phyloP scores from a whole-genome alignment of 2,329 filamentous ascomycete genomes.

The Aspergillus oerlinghausenensis region DNA sequence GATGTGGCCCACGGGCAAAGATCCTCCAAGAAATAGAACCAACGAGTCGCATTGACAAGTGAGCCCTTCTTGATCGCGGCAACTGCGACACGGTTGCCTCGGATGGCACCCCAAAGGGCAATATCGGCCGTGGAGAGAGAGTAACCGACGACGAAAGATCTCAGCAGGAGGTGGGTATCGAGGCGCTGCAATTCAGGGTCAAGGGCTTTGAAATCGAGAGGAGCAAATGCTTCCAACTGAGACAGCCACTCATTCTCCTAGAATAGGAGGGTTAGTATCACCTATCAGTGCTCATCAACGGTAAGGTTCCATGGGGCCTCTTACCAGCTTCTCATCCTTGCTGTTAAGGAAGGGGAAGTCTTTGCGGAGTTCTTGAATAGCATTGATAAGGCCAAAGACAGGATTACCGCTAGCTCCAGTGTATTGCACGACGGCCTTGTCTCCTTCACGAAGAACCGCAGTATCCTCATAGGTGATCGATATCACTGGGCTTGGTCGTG shows the following conservation, averaged over 20 bases:
- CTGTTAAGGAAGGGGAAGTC: slow-evolving; percentile 34
- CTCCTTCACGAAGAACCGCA: slow-evolving; percentile 28
- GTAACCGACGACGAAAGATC: slow-evolving; percentile 83
- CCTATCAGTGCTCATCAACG: not conserved
- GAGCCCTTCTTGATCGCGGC: slow-evolving; percentile 74
- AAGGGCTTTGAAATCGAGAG: slow-evolving; percentile 75
- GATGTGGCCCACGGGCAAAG: slow-evolving; percentile 70
- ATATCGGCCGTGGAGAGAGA: slow-evolving; percentile 70
- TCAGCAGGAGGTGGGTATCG: slow-evolving; percentile 80
- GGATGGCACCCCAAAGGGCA: slow-evolving; percentile 76
- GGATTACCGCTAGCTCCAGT: slow-evolving; percentile 23
- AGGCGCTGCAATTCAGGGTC: slow-evolving; percentile 70
- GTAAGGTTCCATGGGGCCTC: slow-evolving; percentile 2
- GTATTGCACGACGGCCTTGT: slow-evolving; percentile 33
- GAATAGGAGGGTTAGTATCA: slow-evolving; percentile 3
- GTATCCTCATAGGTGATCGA: slow-evolving; percentile 37
- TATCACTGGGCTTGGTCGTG: slow-evolving; percentile 31
- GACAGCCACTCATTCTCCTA: slow-evolving; percentile 53
- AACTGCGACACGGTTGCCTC: slow-evolving; percentile 77
- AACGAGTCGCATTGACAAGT: slow-evolving; percentile 72
- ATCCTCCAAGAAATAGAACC: slow-evolving; percentile 83
- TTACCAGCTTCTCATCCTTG: slow-evolving; percentile 35
- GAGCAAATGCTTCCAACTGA: slow-evolving; percentile 48
- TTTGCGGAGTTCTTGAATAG: slow-evolving; percentile 29
- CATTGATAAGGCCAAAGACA: slow-evolving; percentile 27